A percentile compares a stretch with the other conserved stretches of the same genome.
Conservation (phyloP, 129 eudicot genomes). For the Artemisia argyi region DNA sequence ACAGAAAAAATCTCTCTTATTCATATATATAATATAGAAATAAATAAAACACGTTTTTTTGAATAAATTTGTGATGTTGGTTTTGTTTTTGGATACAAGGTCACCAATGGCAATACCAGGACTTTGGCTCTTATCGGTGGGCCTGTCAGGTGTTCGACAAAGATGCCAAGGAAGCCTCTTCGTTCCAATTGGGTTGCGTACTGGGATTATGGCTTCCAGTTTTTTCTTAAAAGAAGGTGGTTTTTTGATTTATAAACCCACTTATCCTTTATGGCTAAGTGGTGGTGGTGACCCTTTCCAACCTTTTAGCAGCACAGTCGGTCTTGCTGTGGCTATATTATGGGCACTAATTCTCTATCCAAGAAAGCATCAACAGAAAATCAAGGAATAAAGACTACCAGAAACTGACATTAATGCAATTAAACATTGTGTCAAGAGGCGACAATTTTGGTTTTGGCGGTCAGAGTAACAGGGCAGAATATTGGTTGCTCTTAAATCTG, state of each 20-base stretch:
- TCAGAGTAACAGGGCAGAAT: slow-evolving; percentile 9
- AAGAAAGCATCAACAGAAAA: slow-evolving; percentile 28
- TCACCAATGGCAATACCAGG: slow-evolving; percentile 74
- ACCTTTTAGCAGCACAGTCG: slow-evolving; percentile 79
- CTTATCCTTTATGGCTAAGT: slow-evolving; percentile 56
- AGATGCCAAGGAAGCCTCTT: slow-evolving; percentile 71
- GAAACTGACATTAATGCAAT: slow-evolving; percentile 9
- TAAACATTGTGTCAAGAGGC: slow-evolving; percentile 13
- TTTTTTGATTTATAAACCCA: slow-evolving; percentile 52
- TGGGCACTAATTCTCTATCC: slow-evolving; percentile 68
- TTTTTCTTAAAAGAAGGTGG: slow-evolving; percentile 59
- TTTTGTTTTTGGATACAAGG: slow-evolving; percentile 41
- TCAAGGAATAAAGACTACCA: slow-evolving; percentile 26
- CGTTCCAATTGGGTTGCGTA: slow-evolving; percentile 74
- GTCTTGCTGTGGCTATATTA: slow-evolving; percentile 56
- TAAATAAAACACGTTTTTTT: not conserved
- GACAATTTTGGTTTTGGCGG: slow-evolving; percentile 13
- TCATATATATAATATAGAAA: not conserved
- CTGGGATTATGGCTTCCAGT: slow-evolving; percentile 76
- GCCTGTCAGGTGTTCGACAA: slow-evolving; percentile 68
- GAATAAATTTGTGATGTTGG: not conserved
- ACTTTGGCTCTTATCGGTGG: slow-evolving; percentile 74
- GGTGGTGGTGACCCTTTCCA: slow-evolving; percentile 56
- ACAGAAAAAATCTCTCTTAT: no score
- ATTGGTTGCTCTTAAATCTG: slow-evolving; percentile 17